Conservation (phyloP, 805 yeast genomes). For the Yamadazyma ubonensis region DNA sequence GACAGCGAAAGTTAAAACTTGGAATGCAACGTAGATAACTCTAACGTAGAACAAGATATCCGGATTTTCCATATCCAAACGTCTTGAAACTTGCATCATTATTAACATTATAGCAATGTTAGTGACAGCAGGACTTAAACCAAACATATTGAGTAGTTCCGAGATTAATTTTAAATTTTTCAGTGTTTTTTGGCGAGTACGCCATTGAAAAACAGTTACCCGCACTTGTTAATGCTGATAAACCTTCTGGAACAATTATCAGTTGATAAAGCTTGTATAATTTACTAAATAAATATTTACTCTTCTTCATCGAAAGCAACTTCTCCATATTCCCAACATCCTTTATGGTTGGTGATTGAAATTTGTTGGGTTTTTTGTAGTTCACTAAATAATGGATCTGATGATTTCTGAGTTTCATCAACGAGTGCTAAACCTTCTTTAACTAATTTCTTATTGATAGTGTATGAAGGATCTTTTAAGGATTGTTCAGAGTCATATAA, state of each 20-base stretch:
- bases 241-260: constrained; percentile 6
- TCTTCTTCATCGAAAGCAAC: constrained; percentile 55
- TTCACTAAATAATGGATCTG: constrained; percentile 35
- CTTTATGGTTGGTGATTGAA: constrained; percentile 52
- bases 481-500: constrained; percentile 58
- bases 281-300: not conserved
- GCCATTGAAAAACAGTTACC: constrained; percentile 12
- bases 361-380: constrained; percentile 43
- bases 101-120: constrained; percentile 88
- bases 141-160: constrained; percentile 7
- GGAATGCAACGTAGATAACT: constrained; percentile 65
- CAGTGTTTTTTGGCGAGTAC: constrained; percentile 2
- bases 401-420: constrained; percentile 30
- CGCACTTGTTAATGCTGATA: constrained; percentile 8
- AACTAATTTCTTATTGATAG: constrained; percentile 60
- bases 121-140: constrained; percentile 84
- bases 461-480: constrained; percentile 51
- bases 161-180: not conserved
- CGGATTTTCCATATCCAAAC: constrained; percentile 86
- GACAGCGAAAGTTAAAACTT: constrained; percentile 58
- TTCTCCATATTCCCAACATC: constrained; percentile 79
- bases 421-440: constrained; percentile 61
- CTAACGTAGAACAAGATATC: constrained; percentile 71
- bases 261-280: constrained; percentile 1
- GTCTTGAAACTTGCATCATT: constrained; percentile 94